Evolutionary conservation across 306 rosid species (phyloP).

Genomic region (Prunus dulcis): DNA sequence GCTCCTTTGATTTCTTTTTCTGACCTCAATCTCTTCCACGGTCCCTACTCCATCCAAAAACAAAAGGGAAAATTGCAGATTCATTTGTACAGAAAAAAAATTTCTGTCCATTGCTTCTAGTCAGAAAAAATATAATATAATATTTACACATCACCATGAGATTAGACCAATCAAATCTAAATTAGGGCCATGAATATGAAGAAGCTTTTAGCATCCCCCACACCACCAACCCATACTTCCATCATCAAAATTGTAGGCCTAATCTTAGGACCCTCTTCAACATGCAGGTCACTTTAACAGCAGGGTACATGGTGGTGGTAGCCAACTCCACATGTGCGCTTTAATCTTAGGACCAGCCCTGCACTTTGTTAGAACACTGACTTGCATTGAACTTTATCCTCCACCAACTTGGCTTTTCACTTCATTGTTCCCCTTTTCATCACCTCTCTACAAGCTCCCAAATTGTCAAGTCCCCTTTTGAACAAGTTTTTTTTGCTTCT

Average conservation of each 20-base stretch:
- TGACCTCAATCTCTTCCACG: background rate
- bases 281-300: no score
- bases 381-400: background rate
- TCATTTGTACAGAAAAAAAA: constrained; percentile 10
- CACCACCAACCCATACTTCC: background rate
- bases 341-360: background rate
- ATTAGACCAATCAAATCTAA: background rate
- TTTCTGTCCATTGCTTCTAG: background rate
- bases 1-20: background rate
- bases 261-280: background rate
- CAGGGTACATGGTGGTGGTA: no score
- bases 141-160: constrained; percentile 1
- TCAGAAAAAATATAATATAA: background rate
- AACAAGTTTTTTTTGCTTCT: background rate
- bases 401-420: background rate
- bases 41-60: background rate
- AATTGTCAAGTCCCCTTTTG: background rate
- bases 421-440: background rate
- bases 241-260: background rate
- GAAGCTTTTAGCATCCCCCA: background rate
- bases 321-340: background rate
- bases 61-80: background rate
- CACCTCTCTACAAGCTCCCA: background rate
- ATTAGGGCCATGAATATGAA: background rate
- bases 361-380: background rate